Conservation (phyloP, 108 stramenopile genomes). For the Fragilaria crotonensis region DNA sequence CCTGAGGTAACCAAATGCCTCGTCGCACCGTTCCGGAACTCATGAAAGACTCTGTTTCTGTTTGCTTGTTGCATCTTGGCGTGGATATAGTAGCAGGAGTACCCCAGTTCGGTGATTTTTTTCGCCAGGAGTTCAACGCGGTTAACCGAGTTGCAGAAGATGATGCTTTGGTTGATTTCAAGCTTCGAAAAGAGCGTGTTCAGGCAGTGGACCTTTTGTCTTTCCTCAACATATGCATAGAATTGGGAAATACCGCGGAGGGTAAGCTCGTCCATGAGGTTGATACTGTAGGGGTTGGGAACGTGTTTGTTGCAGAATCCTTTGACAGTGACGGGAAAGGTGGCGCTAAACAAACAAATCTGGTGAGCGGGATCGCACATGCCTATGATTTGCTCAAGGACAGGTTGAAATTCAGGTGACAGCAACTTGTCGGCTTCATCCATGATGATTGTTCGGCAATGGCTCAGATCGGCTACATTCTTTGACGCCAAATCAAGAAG, state of each 20-base stretch:
- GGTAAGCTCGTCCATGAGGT: conserved; percentile 99
- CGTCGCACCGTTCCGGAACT: conserved; percentile 97
- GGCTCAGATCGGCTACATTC: conserved; percentile 88
- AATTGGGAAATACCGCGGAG: conserved; percentile 97
- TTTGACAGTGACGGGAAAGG: conserved; percentile 97
- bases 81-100: conserved; percentile 99
- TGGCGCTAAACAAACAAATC: conserved; percentile 97
- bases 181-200: conserved; percentile 97
- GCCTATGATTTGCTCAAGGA: conserved; percentile 89
- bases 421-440: conserved; percentile 99
- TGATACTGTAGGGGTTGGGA: conserved; percentile 90
- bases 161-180: conserved; percentile 98
- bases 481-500: conserved; percentile 95
- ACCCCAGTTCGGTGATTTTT: conserved; percentile 98
- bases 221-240: conserved; percentile 98
- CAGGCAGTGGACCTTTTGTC: conserved; percentile 98
- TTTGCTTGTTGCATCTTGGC: conserved; percentile 98
- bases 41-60: conserved; percentile 98
- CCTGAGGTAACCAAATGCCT: conserved; percentile 93
- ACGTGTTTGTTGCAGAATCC: conserved; percentile 92
- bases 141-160: conserved; percentile 99
- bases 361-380: conserved; percentile 85
- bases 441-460: conserved; percentile 95
- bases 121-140: conserved; percentile 97
- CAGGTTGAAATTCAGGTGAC: conserved; percentile 93